Conservation (phyloP, 2,329 filamentous ascomycete genomes). For the Tothia fuscella region DNA sequence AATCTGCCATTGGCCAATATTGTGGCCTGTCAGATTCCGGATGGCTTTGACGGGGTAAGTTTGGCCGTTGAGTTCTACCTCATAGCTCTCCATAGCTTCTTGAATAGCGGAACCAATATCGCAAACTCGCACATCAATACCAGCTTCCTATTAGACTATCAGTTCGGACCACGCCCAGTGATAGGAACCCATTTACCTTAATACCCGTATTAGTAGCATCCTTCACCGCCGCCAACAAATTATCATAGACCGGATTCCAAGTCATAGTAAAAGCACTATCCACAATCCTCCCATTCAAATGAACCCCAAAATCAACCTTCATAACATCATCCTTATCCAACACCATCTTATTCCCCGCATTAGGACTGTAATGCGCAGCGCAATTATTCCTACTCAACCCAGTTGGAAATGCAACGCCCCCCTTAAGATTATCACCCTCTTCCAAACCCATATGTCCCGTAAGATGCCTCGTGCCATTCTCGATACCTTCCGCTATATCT, state of each 20-base stretch:
- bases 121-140: conserved; percentile 80
- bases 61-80: conserved; percentile 69
- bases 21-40: conserved; percentile 79
- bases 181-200: conserved; percentile 32
- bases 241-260: conserved; percentile 57
- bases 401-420: conserved; percentile 77
- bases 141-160: conserved; percentile 51
- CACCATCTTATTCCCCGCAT: conserved; percentile 70
- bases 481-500: conserved; percentile 78
- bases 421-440: conserved; percentile 66
- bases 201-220: conserved; percentile 65
- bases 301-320: conserved; percentile 63
- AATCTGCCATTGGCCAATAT: conserved; percentile 78
- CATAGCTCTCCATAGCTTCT: conserved; percentile 88
- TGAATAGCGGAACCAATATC: conserved; percentile 78
- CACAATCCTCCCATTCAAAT: conserved; percentile 59
- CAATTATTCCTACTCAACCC: conserved; percentile 76
- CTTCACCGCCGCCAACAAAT: conserved; percentile 53
- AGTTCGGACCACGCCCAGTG: neutral
- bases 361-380: conserved; percentile 78
- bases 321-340: conserved; percentile 56
- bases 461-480: conserved; percentile 65
- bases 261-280: conserved; percentile 60
- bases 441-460: conserved; percentile 65
- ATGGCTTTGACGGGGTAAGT: conserved; percentile 75